Conservation (phyloP, 2,329 filamentous ascomycete genomes). For the Coniochaeta pulveracea region DNA sequence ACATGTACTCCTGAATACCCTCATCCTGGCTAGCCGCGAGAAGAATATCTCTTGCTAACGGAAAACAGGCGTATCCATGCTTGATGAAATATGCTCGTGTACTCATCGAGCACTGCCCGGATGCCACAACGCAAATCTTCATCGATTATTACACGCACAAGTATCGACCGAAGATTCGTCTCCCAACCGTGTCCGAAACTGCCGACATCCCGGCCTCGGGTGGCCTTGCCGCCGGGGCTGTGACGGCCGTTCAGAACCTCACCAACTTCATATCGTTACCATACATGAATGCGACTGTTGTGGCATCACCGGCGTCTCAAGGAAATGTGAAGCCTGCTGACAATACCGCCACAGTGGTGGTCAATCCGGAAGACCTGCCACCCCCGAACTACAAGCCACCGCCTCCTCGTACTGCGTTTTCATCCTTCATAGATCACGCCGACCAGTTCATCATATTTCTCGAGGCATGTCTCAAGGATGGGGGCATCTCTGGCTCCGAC, state of each 20-base stretch:
- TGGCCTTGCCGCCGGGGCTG: conserved; percentile 45
- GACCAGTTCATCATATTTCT: conserved; percentile 87
- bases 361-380: conserved; percentile 34
- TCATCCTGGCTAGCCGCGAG: too few relatives aligned
- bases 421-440: conserved; percentile 89
- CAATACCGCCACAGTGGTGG: conserved; percentile 38
- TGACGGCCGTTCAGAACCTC: conserved; percentile 74
- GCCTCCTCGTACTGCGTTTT: conserved; percentile 81
- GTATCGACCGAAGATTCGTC: conserved; percentile 63
- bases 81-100: conserved; percentile 94
- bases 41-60: too few relatives aligned
- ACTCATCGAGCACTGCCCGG: conserved; percentile 74
- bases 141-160: conserved; percentile 89
- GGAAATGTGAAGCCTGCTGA: conserved; percentile 38
- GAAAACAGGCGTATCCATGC: conserved; percentile 62
- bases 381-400: conserved; percentile 61
- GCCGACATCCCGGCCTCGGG: conserved; percentile 24
- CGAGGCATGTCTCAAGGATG: conserved; percentile 71
- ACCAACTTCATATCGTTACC: conserved; percentile 74
- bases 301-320: conserved; percentile 39
- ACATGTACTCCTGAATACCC: too few relatives aligned
- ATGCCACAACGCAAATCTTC: conserved; percentile 75
- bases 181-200: conserved; percentile 20
- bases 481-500: conserved; percentile 60
- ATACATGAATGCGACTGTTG: conserved; percentile 61